Percentiles rank a stretch among this genome's conserved stretches.
phyloP scores from a whole-genome alignment of 208 protist species.

The Porcisia deanei region DNA sequence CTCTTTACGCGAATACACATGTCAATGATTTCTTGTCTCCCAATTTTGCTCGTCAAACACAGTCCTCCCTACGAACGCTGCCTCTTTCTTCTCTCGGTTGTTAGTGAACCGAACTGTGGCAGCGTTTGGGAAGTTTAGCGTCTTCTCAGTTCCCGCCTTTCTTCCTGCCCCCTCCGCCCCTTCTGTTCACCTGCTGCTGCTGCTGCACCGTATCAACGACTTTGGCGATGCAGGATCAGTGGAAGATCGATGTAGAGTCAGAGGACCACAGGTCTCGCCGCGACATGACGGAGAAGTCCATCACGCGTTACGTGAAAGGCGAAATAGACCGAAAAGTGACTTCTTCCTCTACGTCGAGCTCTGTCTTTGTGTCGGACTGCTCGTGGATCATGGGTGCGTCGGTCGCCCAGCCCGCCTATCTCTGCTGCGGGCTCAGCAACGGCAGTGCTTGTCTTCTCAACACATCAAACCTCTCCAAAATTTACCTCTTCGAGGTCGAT shows the following conservation, averaged over 20 bases:
- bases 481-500: slow-evolving; percentile 60
- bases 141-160: background rate
- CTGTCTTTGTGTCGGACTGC: slow-evolving; percentile 56
- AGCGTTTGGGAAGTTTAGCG: background rate
- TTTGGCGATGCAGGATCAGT: slow-evolving; percentile 29
- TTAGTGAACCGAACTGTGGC: background rate
- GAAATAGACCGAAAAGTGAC: slow-evolving; percentile 62
- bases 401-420: slow-evolving; percentile 32
- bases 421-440: slow-evolving; percentile 68
- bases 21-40: background rate
- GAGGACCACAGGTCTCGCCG: slow-evolving; percentile 56
- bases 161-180: background rate
- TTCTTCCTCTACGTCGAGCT: slow-evolving; percentile 45
- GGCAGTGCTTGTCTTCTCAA: slow-evolving; percentile 69
- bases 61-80: background rate
- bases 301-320: slow-evolving; percentile 44
- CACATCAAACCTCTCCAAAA: slow-evolving; percentile 63
- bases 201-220: background rate
- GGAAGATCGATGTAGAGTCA: slow-evolving; percentile 29
- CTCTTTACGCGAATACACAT: background rate
- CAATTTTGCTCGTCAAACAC: background rate
- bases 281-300: slow-evolving; percentile 50
- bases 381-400: slow-evolving; percentile 41
- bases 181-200: background rate
- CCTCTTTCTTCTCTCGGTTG: background rate